These are phyloP conservation scores for Pestalotiopsis sp. DNA, from an alignment of 2,329 filamentous ascomycete species.

Conservation along the genomic window DNA sequence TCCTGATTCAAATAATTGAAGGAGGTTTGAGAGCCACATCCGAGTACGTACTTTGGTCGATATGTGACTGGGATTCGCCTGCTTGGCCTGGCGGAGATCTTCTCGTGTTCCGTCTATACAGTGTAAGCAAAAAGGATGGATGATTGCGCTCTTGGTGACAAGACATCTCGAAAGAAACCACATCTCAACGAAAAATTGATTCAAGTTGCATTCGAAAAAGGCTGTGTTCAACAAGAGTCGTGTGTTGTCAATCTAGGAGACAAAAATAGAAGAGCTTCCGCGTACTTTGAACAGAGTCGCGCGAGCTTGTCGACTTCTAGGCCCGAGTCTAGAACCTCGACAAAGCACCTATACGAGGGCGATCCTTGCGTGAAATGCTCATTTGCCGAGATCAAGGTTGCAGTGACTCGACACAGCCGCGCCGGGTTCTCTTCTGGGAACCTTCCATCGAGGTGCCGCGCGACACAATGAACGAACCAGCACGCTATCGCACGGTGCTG, in stretches of 20 bases:
- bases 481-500: background rate
- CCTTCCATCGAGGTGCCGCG: background rate
- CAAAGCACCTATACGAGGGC: constrained; percentile 3
- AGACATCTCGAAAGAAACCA: background rate
- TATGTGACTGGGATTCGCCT: background rate
- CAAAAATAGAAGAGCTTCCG: constrained; percentile 3
- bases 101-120: background rate
- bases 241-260: background rate
- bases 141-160: background rate
- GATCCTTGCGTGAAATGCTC: background rate
- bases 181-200: background rate
- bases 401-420: constrained; percentile 5
- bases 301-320: background rate
- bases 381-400: constrained; percentile 6
- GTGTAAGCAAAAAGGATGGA: background rate
- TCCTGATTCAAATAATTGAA: background rate
- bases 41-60: background rate
- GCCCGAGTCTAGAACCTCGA: background rate
- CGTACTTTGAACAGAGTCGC: background rate
- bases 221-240: background rate
- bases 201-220: background rate
- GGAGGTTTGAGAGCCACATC: background rate
- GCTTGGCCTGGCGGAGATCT: background rate
- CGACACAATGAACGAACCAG: no score
- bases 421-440: background rate